These are phyloP conservation scores for Kitagawia praeruptora DNA, from an alignment of 129 eudicot genomes.

Conservation along the genomic window DNA sequence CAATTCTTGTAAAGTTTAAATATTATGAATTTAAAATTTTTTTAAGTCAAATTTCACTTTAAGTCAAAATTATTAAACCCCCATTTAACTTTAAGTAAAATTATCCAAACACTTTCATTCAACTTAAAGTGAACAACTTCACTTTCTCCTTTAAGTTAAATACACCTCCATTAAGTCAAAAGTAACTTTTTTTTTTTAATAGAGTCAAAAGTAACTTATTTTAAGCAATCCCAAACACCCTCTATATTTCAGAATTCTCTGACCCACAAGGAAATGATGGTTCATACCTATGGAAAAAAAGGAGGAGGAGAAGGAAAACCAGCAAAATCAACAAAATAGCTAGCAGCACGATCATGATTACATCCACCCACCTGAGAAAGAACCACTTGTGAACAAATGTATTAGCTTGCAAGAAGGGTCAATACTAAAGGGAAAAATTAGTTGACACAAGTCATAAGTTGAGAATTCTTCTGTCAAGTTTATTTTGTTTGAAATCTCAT, in stretches of 20 bases:
- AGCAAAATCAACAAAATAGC: slow-evolving; percentile 48
- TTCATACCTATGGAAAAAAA: slow-evolving; percentile 74
- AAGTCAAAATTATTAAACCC: too few relatives aligned
- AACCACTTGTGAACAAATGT: background rate
- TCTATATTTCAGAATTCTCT: background rate
- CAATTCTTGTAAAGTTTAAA: too few relatives aligned
- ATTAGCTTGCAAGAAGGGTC: slow-evolving; percentile 6
- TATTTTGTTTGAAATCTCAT: background rate
- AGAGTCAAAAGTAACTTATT: too few relatives aligned
- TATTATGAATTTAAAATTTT: too few relatives aligned
- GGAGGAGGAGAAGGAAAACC: slow-evolving; percentile 77
- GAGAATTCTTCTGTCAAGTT: background rate
- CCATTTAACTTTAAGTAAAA: too few relatives aligned
- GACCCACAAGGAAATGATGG: background rate
- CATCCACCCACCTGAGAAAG: slow-evolving; percentile 70
- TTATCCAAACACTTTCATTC: too few relatives aligned
- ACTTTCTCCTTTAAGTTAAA: too few relatives aligned
- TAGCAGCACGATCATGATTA: slow-evolving; percentile 55
- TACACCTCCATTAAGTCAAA: too few relatives aligned
- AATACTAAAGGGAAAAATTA: background rate
- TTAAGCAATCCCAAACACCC: too few relatives aligned
- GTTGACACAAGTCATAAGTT: background rate
- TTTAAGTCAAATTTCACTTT: too few relatives aligned
- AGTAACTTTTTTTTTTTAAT: too few relatives aligned
- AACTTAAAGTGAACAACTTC: too few relatives aligned